These are phyloP conservation scores for Catharanthus roseus DNA, from an alignment of 257 asterid genomes.

Conservation along the genomic window DNA sequence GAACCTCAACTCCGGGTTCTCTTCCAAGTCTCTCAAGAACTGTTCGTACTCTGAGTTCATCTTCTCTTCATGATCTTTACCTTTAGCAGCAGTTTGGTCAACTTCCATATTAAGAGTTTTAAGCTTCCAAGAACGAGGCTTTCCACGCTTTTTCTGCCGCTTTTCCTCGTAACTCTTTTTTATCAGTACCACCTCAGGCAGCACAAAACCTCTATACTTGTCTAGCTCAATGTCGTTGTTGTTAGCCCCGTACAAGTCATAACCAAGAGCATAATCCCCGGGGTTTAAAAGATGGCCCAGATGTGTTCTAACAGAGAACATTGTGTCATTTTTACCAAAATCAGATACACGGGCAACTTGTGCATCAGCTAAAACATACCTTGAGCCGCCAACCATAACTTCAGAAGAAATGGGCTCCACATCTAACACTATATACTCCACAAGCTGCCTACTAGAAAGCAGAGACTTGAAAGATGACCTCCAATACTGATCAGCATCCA, in stretches of 20 bases:
- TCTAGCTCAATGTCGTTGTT: conserved; percentile 26
- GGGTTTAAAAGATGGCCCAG: conserved; percentile 24
- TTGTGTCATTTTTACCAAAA: conserved; percentile 27
- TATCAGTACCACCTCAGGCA: conserved; percentile 24
- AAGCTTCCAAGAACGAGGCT: conserved; percentile 33
- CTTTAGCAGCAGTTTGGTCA: conserved; percentile 21
- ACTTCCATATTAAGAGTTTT: conserved; percentile 32
- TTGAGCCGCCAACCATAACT: conserved; percentile 26
- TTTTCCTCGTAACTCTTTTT: conserved; percentile 32
- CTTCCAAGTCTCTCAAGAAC: conserved; percentile 37
- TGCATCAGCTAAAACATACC: conserved; percentile 25
- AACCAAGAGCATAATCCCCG: conserved; percentile 32
- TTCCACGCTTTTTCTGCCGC: conserved; percentile 24
- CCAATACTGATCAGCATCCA: conserved; percentile 32
- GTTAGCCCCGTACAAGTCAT: conserved; percentile 23
- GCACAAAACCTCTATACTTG: conserved; percentile 14
- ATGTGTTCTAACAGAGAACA: conserved; percentile 24
- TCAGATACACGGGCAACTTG: conserved; percentile 31
- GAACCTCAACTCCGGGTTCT: conserved; percentile 32
- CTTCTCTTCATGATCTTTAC: conserved; percentile 31
- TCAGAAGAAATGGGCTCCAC: conserved; percentile 24
- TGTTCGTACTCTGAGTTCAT: conserved; percentile 26
- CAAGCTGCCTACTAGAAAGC: conserved; percentile 28
- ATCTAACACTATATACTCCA: conserved; percentile 25
- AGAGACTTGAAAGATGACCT: conserved; percentile 27